These are phyloP conservation scores for Hippophae tibetana DNA, from an alignment of 306 rosid species.

Conservation along the genomic window DNA sequence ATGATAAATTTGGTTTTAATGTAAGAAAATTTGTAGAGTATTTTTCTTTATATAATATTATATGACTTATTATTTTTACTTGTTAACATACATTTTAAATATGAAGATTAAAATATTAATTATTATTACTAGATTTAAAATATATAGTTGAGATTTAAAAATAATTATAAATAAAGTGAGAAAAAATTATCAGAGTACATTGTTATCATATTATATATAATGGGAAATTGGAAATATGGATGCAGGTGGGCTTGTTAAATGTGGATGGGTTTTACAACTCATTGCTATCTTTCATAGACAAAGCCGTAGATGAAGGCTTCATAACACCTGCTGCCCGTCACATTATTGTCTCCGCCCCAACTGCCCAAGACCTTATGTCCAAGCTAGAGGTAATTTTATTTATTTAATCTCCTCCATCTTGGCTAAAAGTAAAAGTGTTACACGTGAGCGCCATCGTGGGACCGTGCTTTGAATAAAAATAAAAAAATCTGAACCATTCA, in stretches of 20 bases:
- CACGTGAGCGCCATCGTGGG: slow-evolving; percentile 3
- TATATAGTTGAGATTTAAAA: not conserved
- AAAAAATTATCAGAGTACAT: not conserved
- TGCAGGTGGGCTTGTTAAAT: slow-evolving; percentile 84
- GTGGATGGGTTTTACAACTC: slow-evolving; percentile 96
- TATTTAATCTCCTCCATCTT: not conserved
- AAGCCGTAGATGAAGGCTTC: slow-evolving; percentile 94
- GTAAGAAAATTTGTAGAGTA: no score
- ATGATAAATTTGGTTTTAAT: no score
- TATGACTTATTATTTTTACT: no score
- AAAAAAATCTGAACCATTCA: slow-evolving; percentile 27
- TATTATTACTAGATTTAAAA: no score
- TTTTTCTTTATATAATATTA: no score
- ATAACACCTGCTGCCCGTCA: slow-evolving; percentile 87
- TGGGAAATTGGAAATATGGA: not conserved
- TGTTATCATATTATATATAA: not conserved
- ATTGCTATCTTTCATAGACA: slow-evolving; percentile 77
- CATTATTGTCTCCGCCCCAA: slow-evolving; percentile 93
- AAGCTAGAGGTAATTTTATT: slow-evolving; percentile 64
- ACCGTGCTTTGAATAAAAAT: not conserved
- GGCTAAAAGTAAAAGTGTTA: not conserved
- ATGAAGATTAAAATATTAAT: no score
- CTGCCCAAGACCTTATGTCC: slow-evolving; percentile 85
- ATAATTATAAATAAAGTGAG: not conserved
- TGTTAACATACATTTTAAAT: no score